Percentiles rank a stretch among this genome's conserved stretches.
Evolutionary conservation across 768 basidiomycete genomes (phyloP).

Genomic region (Macrolepiota fuliginosa): DNA sequence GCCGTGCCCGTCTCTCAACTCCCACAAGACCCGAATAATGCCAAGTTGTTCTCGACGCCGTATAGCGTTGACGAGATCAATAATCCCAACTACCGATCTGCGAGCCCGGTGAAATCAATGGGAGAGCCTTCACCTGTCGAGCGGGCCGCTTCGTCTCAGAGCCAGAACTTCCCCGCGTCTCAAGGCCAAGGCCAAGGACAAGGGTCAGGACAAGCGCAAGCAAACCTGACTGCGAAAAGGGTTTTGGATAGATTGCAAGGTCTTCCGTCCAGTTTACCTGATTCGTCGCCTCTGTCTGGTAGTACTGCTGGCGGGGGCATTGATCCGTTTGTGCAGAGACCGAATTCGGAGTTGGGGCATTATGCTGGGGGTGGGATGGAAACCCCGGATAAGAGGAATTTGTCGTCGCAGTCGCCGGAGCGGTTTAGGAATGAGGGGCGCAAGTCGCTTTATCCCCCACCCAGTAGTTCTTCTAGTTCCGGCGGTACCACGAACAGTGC

Average conservation of each 20-base stretch:
- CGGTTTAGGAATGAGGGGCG: slow-evolving; percentile 53
- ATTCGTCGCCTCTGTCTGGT: slow-evolving; percentile 65
- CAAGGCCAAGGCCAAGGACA: neutral
- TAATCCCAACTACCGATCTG: slow-evolving; percentile 25
- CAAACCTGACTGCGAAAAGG: slow-evolving; percentile 24
- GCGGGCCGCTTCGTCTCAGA: slow-evolving; percentile 32
- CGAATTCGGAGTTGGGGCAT: slow-evolving; percentile 82
- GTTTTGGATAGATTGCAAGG: slow-evolving; percentile 39
- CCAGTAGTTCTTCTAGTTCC: slow-evolving; percentile 25
- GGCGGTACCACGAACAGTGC: neutral
- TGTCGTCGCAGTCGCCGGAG: slow-evolving; percentile 42
- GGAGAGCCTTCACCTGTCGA: slow-evolving; percentile 45
- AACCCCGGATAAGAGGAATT: slow-evolving; percentile 35
- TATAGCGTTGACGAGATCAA: slow-evolving; percentile 33
- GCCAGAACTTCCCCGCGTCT: slow-evolving; percentile 17
- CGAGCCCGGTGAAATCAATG: slow-evolving; percentile 56
- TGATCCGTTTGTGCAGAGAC: slow-evolving; percentile 41
- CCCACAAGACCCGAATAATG: slow-evolving; percentile 49
- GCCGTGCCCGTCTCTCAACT: slow-evolving; percentile 59
- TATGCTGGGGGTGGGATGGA: slow-evolving; percentile 60
- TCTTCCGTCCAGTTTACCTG: slow-evolving; percentile 49
- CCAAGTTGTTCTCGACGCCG: slow-evolving; percentile 57
- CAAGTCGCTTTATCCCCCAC: slow-evolving; percentile 47
- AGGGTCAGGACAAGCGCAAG: neutral
- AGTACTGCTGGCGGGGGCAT: slow-evolving; percentile 37